These are phyloP conservation scores for Vickermania spadyakhi DNA, from an alignment of 208 protist species.

Conservation along the genomic window DNA sequence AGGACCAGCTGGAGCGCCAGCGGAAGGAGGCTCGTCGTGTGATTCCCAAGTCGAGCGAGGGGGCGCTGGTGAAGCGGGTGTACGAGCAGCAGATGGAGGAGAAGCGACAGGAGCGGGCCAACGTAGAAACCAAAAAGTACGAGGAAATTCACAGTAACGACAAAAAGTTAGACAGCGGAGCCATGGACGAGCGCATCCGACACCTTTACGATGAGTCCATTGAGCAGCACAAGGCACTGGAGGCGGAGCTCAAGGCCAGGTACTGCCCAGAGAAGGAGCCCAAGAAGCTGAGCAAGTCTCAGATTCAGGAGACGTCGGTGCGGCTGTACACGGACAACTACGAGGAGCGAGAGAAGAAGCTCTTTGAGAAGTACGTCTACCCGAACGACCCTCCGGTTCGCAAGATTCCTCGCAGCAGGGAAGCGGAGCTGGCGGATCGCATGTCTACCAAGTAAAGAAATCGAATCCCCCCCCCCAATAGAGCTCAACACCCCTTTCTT, in stretches of 20 bases:
- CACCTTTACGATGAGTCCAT: slow-evolving; percentile 76
- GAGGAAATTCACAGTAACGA: slow-evolving; percentile 50
- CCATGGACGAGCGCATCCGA: slow-evolving; percentile 68
- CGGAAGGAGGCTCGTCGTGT: slow-evolving; percentile 19
- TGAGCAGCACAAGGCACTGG: slow-evolving; percentile 30
- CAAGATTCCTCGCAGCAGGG: slow-evolving; percentile 40
- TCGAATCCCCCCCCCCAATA: too few species aligned
- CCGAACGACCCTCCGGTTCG: slow-evolving; percentile 63
- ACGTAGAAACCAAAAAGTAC: slow-evolving; percentile 39
- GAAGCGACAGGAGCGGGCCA: slow-evolving; percentile 36
- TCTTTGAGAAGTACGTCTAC: slow-evolving; percentile 83
- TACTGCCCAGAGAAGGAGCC: slow-evolving; percentile 38
- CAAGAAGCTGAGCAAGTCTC: slow-evolving; percentile 60
- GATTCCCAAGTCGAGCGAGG: slow-evolving; percentile 46
- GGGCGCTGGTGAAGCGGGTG: slow-evolving; percentile 50
- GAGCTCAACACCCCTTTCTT: too few species aligned
- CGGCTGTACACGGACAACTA: slow-evolving; percentile 71
- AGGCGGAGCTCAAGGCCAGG: slow-evolving; percentile 37
- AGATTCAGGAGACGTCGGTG: slow-evolving; percentile 55
- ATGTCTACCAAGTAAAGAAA: too few species aligned
- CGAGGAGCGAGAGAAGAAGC: slow-evolving; percentile 67
- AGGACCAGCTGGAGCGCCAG: slow-evolving; percentile 26
- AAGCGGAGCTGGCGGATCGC: slow-evolving; percentile 62
- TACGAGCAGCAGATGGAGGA: slow-evolving; percentile 80
- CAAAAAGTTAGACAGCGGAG: slow-evolving; percentile 46